These are phyloP conservation scores for Cutaneotrichosporon sp. DNA, from an alignment of 1,284 basidiomycete genomes.

Conservation along the genomic window DNA sequence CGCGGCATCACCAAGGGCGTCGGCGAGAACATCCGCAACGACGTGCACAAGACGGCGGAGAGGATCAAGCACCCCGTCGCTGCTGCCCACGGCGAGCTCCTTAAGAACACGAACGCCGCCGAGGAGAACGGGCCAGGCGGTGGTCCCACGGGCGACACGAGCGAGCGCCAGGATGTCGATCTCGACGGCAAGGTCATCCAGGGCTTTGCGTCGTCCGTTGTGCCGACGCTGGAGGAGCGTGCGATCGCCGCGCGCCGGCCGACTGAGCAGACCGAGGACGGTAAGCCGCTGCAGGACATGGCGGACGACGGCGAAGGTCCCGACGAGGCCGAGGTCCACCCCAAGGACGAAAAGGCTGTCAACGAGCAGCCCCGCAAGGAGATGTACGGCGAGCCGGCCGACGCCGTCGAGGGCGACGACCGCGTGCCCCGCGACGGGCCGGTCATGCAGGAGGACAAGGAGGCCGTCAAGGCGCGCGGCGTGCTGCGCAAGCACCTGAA, in stretches of 20 bases:
- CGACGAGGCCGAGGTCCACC: conserved; percentile 33
- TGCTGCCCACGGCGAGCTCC: conserved; percentile 45
- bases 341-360: conserved; percentile 25
- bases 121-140: conserved; percentile 25
- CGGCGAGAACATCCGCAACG: conserved; percentile 47
- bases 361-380: conserved; percentile 34
- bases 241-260: conserved; percentile 57
- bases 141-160: conserved; percentile 33
- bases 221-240: conserved; percentile 74
- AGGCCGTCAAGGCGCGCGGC: conserved; percentile 58
- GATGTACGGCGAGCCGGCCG: conserved; percentile 59
- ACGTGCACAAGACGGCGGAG: conserved; percentile 55
- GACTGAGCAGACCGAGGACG: conserved; percentile 43
- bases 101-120: not conserved
- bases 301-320: conserved; percentile 15
- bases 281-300: conserved; percentile 49
- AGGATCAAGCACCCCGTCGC: conserved; percentile 53
- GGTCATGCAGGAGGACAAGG: conserved; percentile 51
- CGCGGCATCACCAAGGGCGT: conserved; percentile 47
- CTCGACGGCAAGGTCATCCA: conserved; percentile 56
- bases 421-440: conserved; percentile 27
- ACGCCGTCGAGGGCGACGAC: conserved; percentile 59
- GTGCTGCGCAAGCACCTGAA: conserved; percentile 62
- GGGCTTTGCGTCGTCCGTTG: conserved; percentile 66
- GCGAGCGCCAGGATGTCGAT: conserved; percentile 62